Percentiles rank a stretch among this genome's conserved stretches.
Evolutionary conservation across 2,329 filamentous ascomycete species (phyloP).

Genomic region (Microcyclosporella mali): DNA sequence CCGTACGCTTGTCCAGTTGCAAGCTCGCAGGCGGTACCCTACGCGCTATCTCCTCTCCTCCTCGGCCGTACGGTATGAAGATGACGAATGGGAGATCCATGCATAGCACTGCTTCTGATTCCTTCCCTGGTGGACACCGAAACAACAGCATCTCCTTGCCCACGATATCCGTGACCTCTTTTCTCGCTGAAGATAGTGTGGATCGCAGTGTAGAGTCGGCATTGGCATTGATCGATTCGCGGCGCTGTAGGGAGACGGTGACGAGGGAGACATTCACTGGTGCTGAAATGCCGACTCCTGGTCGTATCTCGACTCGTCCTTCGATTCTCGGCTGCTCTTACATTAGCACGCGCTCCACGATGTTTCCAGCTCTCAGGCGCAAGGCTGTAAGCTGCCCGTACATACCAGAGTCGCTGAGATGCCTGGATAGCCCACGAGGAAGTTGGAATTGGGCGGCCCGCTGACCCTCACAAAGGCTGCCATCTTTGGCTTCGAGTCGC

Average conservation of each 20-base stretch:
- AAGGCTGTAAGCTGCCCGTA: conserved; percentile 21
- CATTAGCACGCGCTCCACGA: conserved; percentile 6
- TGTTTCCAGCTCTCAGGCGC: neutral
- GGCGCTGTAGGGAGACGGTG: conserved; percentile 84
- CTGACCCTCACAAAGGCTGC: conserved; percentile 90
- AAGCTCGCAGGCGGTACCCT: conserved; percentile 88
- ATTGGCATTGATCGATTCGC: conserved; percentile 93
- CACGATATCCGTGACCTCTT: conserved; percentile 86
- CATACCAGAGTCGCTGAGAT: conserved; percentile 95
- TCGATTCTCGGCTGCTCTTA: conserved; percentile 77
- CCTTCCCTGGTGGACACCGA: conserved; percentile 73
- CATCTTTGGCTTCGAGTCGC: conserved; percentile 21
- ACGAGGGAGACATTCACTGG: conserved; percentile 89
- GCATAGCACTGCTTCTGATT: conserved; percentile 80
- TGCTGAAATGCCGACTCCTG: conserved; percentile 74
- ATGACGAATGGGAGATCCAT: conserved; percentile 98
- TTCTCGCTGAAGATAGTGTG: conserved; percentile 72
- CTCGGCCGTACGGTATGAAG: conserved; percentile 91
- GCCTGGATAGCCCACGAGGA: conserved; percentile 92
- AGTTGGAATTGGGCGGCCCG: conserved; percentile 93
- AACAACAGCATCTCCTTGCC: conserved; percentile 94
- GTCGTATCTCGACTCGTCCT: conserved; percentile 94
- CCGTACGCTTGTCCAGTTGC: conserved; percentile 84
- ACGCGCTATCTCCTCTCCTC: conserved; percentile 81
- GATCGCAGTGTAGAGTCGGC: conserved; percentile 92